phyloP scores from a whole-genome alignment of 371 early-diverging fungal species.

The Mucor lusitanicus region DNA sequence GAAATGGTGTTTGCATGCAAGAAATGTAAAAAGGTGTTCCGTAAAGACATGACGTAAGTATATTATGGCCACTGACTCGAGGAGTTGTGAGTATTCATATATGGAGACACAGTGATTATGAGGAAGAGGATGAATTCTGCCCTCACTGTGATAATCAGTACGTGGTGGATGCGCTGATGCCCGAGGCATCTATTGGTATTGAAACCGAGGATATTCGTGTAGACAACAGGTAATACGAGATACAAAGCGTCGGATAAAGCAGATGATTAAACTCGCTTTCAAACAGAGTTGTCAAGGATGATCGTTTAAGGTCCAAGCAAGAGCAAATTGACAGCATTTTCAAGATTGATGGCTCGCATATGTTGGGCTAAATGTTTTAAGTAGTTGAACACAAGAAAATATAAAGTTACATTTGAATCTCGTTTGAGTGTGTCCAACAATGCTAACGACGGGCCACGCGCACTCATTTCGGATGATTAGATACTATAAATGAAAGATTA shows the following conservation, averaged over 20 bases:
- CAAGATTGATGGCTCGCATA: constrained; percentile 42
- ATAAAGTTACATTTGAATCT: neutral
- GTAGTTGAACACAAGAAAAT: neutral
- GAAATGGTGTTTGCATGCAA: constrained; percentile 98
- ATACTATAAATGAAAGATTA: neutral
- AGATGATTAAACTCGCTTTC: neutral
- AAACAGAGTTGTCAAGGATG: constrained; percentile 42
- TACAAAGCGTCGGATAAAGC: neutral
- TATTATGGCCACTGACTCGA: neutral
- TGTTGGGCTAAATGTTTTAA: constrained; percentile 35
- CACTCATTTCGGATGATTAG: neutral
- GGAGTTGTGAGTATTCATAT: neutral
- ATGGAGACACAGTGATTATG: constrained; percentile 65
- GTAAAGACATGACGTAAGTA: constrained; percentile 85
- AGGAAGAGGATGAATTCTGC: constrained; percentile 95
- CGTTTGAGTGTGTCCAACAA: neutral
- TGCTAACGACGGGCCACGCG: neutral
- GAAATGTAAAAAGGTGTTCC: constrained; percentile 96
- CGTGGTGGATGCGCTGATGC: constrained; percentile 90
- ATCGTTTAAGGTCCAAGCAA: constrained; percentile 22
- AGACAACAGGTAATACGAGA: constrained; percentile 54
- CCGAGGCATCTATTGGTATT: constrained; percentile 79
- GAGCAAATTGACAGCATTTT: constrained; percentile 38
- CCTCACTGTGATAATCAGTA: constrained; percentile 98
- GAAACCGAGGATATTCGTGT: constrained; percentile 92